Base-by-base conservation (phyloP, 208 protist genomes). In the Novymonas esmeraldas region DNA sequence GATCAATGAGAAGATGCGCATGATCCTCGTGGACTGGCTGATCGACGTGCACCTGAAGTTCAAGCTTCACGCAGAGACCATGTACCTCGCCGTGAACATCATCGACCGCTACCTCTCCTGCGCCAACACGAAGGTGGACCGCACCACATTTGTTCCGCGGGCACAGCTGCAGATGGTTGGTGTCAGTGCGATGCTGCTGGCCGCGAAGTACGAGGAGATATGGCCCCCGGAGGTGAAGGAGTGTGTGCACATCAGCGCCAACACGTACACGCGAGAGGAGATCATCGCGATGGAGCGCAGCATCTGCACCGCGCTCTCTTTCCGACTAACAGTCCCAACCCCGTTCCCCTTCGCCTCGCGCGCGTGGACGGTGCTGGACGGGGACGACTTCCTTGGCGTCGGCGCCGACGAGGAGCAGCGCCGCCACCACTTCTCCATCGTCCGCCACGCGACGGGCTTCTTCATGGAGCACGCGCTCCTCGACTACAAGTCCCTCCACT, bases 11-110 rank as follows among this genome's bases (percentile, higher is more conserved):
- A 98, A 98, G 74, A 99, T 99, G 98, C 89, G 98, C 42, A 89
- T 97, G 58, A 99, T 99, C 69, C 82, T 99, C 18, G 87, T 99
- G 18, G 98, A 99, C 83, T 99, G 98, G 98, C 92, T 99, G 57
- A 89, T 99, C 49, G 98, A 99, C 56, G 98, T 99, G 13, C 95
- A 98, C 64, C 76, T 98, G 44, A 98, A 99, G 90, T 99, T 99
- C 82, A 98, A 98, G 76, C 88, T 99, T 46, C 78, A 93, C 36
- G 79, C 93, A 13, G 98, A 99, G 79, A 99, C 98, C 2, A 89
- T 99, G 60, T 99, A 92, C 80, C 84, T 99, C 9, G 86, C 98
- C 20, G 95, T 99, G 36, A 97, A 99, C 75, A 84, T 99, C 61
- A 88, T 99, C 62, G 98, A 99, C 69, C 89, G 98, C 60, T 98